Evolutionary conservation across 2,329 filamentous ascomycete species (phyloP), one percentile per base, ranked within the genome.

Genomic region (Nakataea oryzae): DNA sequence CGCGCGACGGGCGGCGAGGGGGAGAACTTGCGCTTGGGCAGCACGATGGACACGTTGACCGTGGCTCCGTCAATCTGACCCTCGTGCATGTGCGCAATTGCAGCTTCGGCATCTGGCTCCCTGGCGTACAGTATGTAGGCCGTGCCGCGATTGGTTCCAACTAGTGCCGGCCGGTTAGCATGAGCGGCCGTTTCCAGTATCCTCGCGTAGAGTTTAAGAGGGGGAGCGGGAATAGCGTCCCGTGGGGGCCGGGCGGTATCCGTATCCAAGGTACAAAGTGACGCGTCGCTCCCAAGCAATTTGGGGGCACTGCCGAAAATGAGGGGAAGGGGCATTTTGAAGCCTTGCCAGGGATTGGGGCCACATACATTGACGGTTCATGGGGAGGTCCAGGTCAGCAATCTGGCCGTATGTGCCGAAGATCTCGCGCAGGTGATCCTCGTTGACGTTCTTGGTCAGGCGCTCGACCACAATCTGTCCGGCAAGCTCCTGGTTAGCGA

Each of bases 61-160:
- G 86, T 81, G 27, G 87, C 85, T 60, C 92, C 92, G 73, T 97
- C 93, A 30, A 96, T 78, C 71, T 96, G 90, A n/a, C 90, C 91
- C 76, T 99, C 95, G 74, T 99, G 95, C 95, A 99, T 97, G 72
- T 96, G 90, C 24, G 93, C 86, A 68, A 97, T 96, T 30, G 95
- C 95, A 17, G 86, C 81, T 75, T 97, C 91, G 28, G 95, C 93
- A 66, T 93, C 89, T 59, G 84, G 80, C 66, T 92, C 85, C 66
- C 88, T 81, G 61, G 86, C 79, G 75, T 89, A 99, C 55, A 96
- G 81, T 65, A 97, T 92, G 73, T 97, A 97, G 34, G 93, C 95
- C 30, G 91, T 96, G 58, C 95, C 93, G 63, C 93, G 88, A 70
- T 97, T 97, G 61, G 87, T 92, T 73, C 91, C 95, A 69, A 62